Evolutionary conservation across 139 green algal species (phyloP).

Genomic region (Chlorella sp.): DNA sequence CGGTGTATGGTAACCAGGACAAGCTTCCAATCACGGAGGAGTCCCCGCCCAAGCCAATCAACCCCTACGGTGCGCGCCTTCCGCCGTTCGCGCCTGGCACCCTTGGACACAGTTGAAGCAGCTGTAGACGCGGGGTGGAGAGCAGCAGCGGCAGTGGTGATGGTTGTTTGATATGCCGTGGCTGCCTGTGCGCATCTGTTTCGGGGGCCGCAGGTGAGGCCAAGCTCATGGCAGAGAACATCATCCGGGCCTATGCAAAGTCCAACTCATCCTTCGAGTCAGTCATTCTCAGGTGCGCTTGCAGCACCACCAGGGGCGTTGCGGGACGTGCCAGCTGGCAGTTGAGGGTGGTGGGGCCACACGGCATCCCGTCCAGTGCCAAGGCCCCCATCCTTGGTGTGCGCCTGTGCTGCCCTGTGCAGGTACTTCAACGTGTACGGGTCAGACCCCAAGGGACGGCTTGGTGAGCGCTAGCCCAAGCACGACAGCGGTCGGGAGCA

Average conservation of each 20-base stretch:
- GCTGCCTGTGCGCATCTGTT: no score
- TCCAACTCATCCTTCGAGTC: slow-evolving; percentile 41
- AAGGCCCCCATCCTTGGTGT: neutral
- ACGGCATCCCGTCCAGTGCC: no score
- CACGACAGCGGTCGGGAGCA: no score
- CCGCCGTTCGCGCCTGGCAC: no score
- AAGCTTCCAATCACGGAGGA: slow-evolving; percentile 68
- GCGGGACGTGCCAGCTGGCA: no score
- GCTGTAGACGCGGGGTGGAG: no score
- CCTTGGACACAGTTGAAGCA: no score
- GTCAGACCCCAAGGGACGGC: slow-evolving; percentile 49
- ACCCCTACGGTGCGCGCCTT: slow-evolving; percentile 47
- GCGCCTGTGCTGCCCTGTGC: no score
- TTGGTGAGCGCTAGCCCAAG: slow-evolving; percentile 27
- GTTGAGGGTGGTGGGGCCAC: no score
- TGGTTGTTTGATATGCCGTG: no score
- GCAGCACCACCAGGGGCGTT: no score
- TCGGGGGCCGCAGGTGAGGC: slow-evolving; percentile 46
- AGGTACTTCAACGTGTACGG: slow-evolving; percentile 80
- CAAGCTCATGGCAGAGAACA: slow-evolving; percentile 63
- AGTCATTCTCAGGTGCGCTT: slow-evolving; percentile 44
- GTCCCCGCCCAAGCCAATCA: slow-evolving; percentile 59
- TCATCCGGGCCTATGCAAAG: slow-evolving; percentile 7
- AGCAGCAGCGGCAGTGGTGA: no score
- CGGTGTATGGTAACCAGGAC: slow-evolving; percentile 62